These are phyloP conservation scores for Aeminium ludgeri DNA, from an alignment of 495 filamentous ascomycete species.

Conservation along the genomic window DNA sequence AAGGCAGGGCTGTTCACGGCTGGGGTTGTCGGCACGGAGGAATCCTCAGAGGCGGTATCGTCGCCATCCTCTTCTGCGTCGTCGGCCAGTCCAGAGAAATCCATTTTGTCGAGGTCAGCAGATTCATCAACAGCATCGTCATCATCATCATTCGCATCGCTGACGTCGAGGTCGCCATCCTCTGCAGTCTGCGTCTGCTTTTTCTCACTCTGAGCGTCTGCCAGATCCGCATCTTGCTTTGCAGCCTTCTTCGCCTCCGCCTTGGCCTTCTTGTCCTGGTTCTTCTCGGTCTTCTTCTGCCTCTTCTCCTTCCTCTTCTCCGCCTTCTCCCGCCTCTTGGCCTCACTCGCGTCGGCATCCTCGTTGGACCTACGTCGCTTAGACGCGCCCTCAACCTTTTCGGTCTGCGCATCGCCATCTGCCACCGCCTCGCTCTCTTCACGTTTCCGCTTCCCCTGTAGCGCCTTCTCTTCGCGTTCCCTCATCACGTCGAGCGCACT, in stretches of 20 bases:
- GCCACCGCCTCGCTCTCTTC: slow-evolving; percentile 15
- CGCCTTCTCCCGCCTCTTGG: slow-evolving; percentile 25
- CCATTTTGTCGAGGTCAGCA: slow-evolving; percentile 9
- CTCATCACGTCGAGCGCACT: slow-evolving; percentile 54
- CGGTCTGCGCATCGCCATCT: slow-evolving; percentile 26
- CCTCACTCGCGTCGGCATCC: slow-evolving; percentile 17
- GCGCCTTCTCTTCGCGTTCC: slow-evolving; percentile 19
- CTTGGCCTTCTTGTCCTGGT: slow-evolving; percentile 28
- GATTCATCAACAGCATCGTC: slow-evolving; percentile 21
- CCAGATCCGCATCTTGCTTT: slow-evolving; percentile 14
- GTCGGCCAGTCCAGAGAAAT: no score
- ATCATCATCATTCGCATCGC: slow-evolving; percentile 6
- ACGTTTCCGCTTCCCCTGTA: slow-evolving; percentile 22
- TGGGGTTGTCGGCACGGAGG: slow-evolving; percentile 12
- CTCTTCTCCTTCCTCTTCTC: slow-evolving; percentile 26
- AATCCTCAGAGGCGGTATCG: slow-evolving; percentile 7
- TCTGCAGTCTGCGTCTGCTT: not conserved
- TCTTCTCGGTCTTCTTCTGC: slow-evolving; percentile 29
- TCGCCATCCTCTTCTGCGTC: not conserved
- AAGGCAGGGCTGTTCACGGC: slow-evolving; percentile 11
- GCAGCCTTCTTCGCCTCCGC: slow-evolving; percentile 28
- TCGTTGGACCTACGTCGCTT: slow-evolving; percentile 29
- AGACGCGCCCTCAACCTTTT: slow-evolving; percentile 21
- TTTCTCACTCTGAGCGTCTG: slow-evolving; percentile 7
- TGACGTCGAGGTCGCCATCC: slow-evolving; percentile 1